Conservation (phyloP, 163 green algal genomes). For the Scenedesmus sp. region DNA sequence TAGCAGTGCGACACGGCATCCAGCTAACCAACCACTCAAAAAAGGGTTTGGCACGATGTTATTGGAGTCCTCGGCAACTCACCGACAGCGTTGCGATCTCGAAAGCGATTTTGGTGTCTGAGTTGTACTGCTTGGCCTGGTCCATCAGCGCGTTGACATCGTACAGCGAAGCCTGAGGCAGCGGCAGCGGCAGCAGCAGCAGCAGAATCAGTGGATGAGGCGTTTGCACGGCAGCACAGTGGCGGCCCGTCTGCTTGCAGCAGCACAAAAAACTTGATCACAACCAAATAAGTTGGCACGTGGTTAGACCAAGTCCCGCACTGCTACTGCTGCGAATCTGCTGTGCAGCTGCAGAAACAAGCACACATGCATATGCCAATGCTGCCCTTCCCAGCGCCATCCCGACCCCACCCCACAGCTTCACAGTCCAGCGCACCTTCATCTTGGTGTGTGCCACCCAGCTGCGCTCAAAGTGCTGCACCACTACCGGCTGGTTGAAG, state of each 20-base stretch:
- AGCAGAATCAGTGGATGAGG: neutral
- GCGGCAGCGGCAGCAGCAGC: neutral
- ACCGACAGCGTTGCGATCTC: constrained; percentile 76
- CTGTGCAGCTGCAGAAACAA: neutral
- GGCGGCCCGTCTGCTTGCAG: no score
- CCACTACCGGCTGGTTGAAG: constrained; percentile 74
- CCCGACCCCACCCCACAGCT: neutral
- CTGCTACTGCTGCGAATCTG: neutral
- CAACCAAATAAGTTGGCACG: no score
- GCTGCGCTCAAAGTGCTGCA: constrained; percentile 76
- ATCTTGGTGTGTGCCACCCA: constrained; percentile 59
- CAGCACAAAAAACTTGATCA: no score
- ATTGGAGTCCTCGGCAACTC: neutral
- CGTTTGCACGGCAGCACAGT: neutral
- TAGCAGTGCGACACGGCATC: no score
- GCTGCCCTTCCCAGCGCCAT: neutral
- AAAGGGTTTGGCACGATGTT: no score
- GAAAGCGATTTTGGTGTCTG: constrained; percentile 75
- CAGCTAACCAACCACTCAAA: no score
- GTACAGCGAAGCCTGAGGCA: constrained; percentile 69
- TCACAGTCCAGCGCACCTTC: constrained; percentile 17
- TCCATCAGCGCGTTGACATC: constrained; percentile 77
- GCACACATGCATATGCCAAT: neutral
- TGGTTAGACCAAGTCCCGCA: no score
- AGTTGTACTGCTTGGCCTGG: constrained; percentile 61